Base-by-base conservation (phyloP, 192 early-diverging fungal genomes). In the Coemansia sp. region DNA sequence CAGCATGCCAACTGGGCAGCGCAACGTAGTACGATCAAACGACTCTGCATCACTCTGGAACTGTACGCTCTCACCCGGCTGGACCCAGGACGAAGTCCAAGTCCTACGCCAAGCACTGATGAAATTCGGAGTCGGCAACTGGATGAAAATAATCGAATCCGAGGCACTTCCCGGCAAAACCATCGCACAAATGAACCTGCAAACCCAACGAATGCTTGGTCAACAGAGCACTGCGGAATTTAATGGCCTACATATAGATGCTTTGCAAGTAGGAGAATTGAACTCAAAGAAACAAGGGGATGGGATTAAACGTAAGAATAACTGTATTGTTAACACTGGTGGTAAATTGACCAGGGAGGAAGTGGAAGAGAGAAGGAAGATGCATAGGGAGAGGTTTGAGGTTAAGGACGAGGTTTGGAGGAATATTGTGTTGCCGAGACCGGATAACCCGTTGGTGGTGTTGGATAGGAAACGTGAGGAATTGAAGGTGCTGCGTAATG, bases 181-280 rank as follows among this genome's bases (percentile, higher is more conserved):
- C n/a, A 96, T 94, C 64, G 94, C 96, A 8, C 96, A 98, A 81
- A 93, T 97, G 91, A 97, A 98, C 84, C 75, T 98, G 43, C 96
- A 98, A 69, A 89, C 92, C 18, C 96, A 98, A 75, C 85, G 96
- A 37, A 88, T 98, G 87, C 87, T 98, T 1, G 96, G 96, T 0
- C 95, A 98, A 73, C 96, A 98, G 72, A 94, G 92, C 81, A 96
- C 94, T 5, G 95, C 92, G 64, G 96, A 98, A 78, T 98, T 98
- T 78, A 92, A 91, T 35, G 89, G 93, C 38, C 84, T 98, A 51
- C 96, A 98, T 74, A 91, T 98, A 11, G 95, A 98, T 68, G 90
- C 92, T 18, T 75, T 90, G 18, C 88, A 89, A 3, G 90, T 98
- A 71, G 96, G 95, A n/a, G 87, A 86, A 73, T 85, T 91, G 56